These are phyloP conservation scores for Cutaneotrichosporon cutaneum DNA, from an alignment of 1,284 basidiomycete genomes.

Conservation along the genomic window DNA sequence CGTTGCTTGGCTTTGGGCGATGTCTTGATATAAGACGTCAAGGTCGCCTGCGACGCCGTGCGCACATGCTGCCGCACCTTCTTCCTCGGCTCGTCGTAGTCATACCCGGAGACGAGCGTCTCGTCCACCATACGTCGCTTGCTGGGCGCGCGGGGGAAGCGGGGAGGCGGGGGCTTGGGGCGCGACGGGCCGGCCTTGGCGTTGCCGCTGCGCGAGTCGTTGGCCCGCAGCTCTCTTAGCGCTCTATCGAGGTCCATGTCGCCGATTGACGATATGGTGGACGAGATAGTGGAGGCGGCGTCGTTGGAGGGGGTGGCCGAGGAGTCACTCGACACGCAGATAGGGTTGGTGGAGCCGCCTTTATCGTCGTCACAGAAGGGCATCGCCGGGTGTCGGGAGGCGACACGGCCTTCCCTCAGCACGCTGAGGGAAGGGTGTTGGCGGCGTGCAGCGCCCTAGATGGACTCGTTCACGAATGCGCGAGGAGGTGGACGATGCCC, in stretches of 20 bases:
- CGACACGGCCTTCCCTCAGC: background rate
- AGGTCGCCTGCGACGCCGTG: constrained; percentile 1
- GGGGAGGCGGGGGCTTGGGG: background rate
- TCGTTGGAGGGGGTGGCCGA: background rate
- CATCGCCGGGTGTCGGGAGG: background rate
- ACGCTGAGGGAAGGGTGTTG: background rate
- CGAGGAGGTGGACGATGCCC: background rate
- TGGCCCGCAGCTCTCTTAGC: background rate
- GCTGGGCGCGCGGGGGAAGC: background rate
- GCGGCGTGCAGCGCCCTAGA: background rate
- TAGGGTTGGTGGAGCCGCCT: background rate
- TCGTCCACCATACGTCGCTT: constrained; percentile 1
- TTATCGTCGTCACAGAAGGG: background rate
- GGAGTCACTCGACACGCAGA: background rate
- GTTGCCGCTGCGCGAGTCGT: background rate
- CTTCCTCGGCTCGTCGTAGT: background rate
- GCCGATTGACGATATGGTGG: background rate
- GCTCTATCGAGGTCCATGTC: background rate
- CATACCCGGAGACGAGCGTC: constrained; percentile 3
- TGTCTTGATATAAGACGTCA: background rate
- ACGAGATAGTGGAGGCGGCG: background rate
- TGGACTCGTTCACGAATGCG: background rate
- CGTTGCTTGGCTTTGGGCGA: background rate
- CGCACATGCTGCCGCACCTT: background rate
- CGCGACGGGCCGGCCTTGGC: background rate